phyloP scores from a whole-genome alignment of 192 early-diverging fungal genomes.

The Backusella luteola region DNA sequence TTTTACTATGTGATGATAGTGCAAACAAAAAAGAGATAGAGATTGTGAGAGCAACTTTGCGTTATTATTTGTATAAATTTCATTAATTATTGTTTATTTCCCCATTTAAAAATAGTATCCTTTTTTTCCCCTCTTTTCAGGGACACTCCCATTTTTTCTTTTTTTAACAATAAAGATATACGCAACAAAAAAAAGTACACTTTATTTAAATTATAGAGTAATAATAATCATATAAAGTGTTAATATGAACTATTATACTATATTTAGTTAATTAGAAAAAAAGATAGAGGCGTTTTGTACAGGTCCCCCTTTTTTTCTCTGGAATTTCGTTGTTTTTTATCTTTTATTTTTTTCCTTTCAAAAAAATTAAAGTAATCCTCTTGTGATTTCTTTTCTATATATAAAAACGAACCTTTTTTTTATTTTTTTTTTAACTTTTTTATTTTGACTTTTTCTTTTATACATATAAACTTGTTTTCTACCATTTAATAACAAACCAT shows the following conservation, averaged over 20 bases:
- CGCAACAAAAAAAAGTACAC: not conserved
- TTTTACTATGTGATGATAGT: too few species aligned
- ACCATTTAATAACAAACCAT: not conserved
- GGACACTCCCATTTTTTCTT: not conserved
- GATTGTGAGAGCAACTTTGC: too few species aligned
- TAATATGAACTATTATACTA: not conserved
- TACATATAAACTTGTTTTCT: not conserved
- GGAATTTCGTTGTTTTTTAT: conserved; percentile 10
- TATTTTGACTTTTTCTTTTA: not conserved
- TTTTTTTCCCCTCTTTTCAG: not conserved
- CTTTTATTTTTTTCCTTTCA: not conserved
- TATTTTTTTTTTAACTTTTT: not conserved
- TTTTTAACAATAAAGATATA: not conserved
- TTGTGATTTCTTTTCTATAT: not conserved
- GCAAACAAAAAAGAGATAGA: not conserved
- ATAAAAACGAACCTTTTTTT: not conserved
- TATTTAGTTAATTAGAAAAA: conserved; percentile 5
- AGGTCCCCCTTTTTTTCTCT: not conserved
- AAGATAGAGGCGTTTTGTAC: conserved; percentile 1
- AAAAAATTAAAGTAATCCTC: not conserved
- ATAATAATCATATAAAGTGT: not conserved
- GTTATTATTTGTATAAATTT: not conserved
- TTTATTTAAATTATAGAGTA: not conserved
- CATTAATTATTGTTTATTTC: not conserved
- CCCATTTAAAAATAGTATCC: not conserved